Evolutionary conservation across 495 filamentous ascomycete genomes (phyloP).

Genomic region (Tuber umbilicatum): DNA sequence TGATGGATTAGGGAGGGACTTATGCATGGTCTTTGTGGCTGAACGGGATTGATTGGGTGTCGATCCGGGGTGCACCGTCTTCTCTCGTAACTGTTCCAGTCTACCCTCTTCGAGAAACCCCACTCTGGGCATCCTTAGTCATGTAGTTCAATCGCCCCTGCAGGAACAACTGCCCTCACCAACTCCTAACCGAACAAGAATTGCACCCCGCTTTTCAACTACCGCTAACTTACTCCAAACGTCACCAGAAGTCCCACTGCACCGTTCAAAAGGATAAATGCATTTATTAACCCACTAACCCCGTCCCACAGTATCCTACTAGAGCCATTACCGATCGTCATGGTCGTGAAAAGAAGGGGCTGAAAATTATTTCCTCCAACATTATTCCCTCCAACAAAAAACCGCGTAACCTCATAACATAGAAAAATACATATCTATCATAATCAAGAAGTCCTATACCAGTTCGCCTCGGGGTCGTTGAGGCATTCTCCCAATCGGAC

Average conservation of each 20-base stretch:
- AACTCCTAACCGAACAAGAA: background rate
- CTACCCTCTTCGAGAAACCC: background rate
- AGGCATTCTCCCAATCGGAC: conserved; percentile 59
- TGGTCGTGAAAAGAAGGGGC: background rate
- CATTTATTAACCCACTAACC: background rate
- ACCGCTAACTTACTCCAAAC: background rate
- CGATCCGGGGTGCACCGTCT: background rate
- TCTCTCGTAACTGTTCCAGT: background rate
- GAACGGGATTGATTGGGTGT: background rate
- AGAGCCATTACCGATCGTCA: background rate
- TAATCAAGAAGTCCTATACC: conserved; percentile 49
- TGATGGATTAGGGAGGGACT: background rate
- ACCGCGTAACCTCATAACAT: background rate
- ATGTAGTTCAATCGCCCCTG: background rate
- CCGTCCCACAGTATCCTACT: background rate
- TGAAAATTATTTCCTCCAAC: background rate
- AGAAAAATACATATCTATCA: background rate
- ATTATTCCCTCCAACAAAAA: background rate
- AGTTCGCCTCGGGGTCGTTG: conserved; percentile 52
- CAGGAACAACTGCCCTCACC: background rate
- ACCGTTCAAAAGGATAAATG: background rate
- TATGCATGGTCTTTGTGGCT: background rate
- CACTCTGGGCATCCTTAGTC: background rate
- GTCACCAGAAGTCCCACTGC: background rate
- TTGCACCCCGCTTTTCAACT: background rate